Percentiles rank a stretch among this genome's conserved stretches.
phyloP scores from a whole-genome alignment of 805 yeast genomes.

The Wickerhamiella bombiphila region DNA sequence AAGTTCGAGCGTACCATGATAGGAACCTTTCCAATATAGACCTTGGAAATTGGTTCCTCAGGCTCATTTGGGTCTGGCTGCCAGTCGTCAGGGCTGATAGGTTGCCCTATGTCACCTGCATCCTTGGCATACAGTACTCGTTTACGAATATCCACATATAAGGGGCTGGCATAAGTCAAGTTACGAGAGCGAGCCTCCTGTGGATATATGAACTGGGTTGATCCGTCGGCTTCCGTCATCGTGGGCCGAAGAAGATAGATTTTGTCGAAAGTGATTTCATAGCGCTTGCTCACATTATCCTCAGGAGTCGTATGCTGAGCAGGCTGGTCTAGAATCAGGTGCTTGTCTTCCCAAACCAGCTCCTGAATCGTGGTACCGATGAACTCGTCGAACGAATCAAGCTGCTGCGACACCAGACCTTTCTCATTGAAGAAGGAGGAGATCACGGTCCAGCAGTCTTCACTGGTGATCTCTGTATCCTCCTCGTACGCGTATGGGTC shows the following conservation, averaged over 20 bases:
- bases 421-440: slow-evolving; percentile 91
- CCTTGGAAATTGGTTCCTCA: slow-evolving; percentile 63
- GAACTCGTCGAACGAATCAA: slow-evolving; percentile 96
- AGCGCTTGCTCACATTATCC: slow-evolving; percentile 81
- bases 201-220: slow-evolving; percentile 97
- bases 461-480: slow-evolving; percentile 70
- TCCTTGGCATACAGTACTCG: slow-evolving; percentile 40
- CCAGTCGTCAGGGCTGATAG: slow-evolving; percentile 40
- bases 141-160: slow-evolving; percentile 91
- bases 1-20: slow-evolving; percentile 95
- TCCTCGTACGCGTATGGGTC: slow-evolving; percentile 48
- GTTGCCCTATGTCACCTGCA: slow-evolving; percentile 10
- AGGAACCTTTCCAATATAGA: slow-evolving; percentile 92
- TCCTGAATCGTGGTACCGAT: slow-evolving; percentile 94
- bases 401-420: slow-evolving; percentile 94
- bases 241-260: slow-evolving; percentile 93
- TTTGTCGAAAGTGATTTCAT: slow-evolving; percentile 95
- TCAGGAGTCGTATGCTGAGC: slow-evolving; percentile 91
- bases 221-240: slow-evolving; percentile 98
- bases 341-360: slow-evolving; percentile 88
- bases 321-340: slow-evolving; percentile 88
- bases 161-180: slow-evolving; percentile 88
- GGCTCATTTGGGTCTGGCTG: slow-evolving; percentile 40
- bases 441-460: slow-evolving; percentile 98
- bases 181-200: slow-evolving; percentile 96